A percentile compares a stretch with the other conserved stretches of the same genome.
phyloP scores from a whole-genome alignment of 169 alveolate genomes.

The Cryptosporidium felis region DNA sequence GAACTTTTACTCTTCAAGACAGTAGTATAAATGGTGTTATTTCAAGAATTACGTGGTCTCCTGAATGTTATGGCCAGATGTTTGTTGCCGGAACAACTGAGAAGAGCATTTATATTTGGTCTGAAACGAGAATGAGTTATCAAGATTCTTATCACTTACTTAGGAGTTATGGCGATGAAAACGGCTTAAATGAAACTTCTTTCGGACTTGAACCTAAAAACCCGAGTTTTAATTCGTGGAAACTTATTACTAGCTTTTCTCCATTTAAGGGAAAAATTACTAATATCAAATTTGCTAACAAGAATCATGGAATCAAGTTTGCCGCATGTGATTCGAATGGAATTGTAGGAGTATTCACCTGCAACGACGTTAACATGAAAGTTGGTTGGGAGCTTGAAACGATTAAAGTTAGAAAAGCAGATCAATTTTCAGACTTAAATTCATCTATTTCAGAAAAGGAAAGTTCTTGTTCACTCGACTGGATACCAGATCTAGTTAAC shows the following conservation, averaged over 20 bases:
- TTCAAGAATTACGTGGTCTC: slow-evolving; percentile 60
- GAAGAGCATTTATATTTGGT: slow-evolving; percentile 38
- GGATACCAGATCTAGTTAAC: slow-evolving; percentile 1
- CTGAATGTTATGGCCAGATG: slow-evolving; percentile 57
- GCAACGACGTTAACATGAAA: slow-evolving; percentile 2
- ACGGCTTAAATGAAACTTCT: neutral
- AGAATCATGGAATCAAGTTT: slow-evolving; percentile 32
- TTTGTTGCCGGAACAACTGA: slow-evolving; percentile 42
- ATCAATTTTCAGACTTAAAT: neutral
- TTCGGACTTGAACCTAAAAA: neutral
- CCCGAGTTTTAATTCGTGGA: slow-evolving; percentile 9
- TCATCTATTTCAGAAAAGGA: neutral
- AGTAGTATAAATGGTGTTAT: neutral
- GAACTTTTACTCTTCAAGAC: slow-evolving; percentile 5
- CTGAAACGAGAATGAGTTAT: slow-evolving; percentile 46
- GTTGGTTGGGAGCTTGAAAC: slow-evolving; percentile 47
- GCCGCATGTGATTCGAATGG: slow-evolving; percentile 66
- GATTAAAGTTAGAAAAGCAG: slow-evolving; percentile 20
- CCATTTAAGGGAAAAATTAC: slow-evolving; percentile 28
- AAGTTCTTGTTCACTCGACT: slow-evolving; percentile 13
- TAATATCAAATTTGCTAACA: slow-evolving; percentile 29
- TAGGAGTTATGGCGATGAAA: neutral
- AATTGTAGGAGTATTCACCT: slow-evolving; percentile 31
- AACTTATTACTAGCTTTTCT: neutral
- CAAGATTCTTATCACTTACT: slow-evolving; percentile 47